A percentile compares a stretch with the other conserved stretches of the same genome.
Conservation (phyloP, 2,329 filamentous ascomycete species). For the Ceratocystis huliohia region DNA sequence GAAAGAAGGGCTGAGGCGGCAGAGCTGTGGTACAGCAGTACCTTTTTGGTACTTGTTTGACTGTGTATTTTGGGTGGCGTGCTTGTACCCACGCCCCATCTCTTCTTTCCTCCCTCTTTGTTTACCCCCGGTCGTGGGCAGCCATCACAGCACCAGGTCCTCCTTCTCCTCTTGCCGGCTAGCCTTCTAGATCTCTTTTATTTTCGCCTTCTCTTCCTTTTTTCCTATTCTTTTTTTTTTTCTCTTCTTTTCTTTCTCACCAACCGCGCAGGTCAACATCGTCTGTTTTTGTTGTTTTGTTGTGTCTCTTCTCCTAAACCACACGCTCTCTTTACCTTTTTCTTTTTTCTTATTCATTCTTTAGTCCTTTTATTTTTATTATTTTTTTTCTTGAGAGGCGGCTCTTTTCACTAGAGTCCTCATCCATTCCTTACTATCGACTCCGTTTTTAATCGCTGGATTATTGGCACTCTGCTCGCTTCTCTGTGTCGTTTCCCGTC, state of each 20-base stretch:
- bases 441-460: constrained; percentile 1
- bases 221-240: constrained; percentile 3
- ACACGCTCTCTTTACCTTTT: background rate
- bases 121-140: background rate
- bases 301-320: background rate
- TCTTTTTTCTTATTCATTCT: constrained; percentile 7
- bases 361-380: constrained; percentile 9
- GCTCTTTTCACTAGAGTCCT: background rate
- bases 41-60: background rate
- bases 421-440: constrained; percentile 4
- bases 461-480: background rate
- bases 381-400: background rate
- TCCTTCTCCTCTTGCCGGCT: background rate
- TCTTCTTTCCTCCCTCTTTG: background rate
- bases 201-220: background rate
- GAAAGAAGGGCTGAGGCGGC: background rate
- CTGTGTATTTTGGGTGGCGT: background rate
- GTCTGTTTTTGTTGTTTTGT: constrained; percentile 9
- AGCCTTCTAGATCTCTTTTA: constrained; percentile 6
- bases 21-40: background rate
- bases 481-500: background rate
- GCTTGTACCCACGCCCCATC: background rate
- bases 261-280: constrained; percentile 16
- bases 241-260: constrained; percentile 9
- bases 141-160: constrained; percentile 8